phyloP scores from a whole-genome alignment of 768 basidiomycete species.

The Amyloporia xantha region DNA sequence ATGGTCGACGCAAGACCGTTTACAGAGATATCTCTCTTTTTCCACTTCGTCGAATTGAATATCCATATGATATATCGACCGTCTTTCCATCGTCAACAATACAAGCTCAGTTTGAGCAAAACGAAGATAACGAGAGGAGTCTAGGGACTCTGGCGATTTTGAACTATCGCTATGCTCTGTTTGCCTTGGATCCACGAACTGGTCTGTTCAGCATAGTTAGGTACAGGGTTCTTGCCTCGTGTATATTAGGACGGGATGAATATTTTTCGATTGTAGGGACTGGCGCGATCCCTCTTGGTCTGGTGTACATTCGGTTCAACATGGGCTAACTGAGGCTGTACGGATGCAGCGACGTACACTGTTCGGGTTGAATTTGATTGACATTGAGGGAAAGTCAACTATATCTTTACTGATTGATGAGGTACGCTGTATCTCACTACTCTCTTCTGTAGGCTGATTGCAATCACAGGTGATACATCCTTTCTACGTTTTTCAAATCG shows the following conservation, averaged over 20 bases:
- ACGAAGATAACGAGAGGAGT: constrained; percentile 26
- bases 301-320: constrained; percentile 50
- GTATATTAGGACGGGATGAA: too few species aligned
- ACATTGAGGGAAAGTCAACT: constrained; percentile 84
- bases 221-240: constrained; percentile 29
- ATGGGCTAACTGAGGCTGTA: constrained; percentile 49
- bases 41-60: constrained; percentile 57
- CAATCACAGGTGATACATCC: constrained; percentile 80
- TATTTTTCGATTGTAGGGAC: constrained; percentile 67
- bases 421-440: constrained; percentile 34
- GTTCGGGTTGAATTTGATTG: constrained; percentile 83
- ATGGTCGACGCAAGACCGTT: constrained; percentile 58
- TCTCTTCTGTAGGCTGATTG: not conserved
- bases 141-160: constrained; percentile 57
- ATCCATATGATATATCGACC: constrained; percentile 74
- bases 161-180: constrained; percentile 91
- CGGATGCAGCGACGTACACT: constrained; percentile 62
- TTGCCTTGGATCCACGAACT: constrained; percentile 76
- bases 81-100: constrained; percentile 69
- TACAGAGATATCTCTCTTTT: constrained; percentile 78
- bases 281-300: constrained; percentile 85
- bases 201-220: constrained; percentile 79
- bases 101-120: too few species aligned
- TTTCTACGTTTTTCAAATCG: constrained; percentile 97
- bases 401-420: constrained; percentile 80